Evolutionary conservation across 2,329 filamentous ascomycete species (phyloP), one percentile per base, ranked within the genome.

Genomic region (Metarhizium anisopliae): DNA sequence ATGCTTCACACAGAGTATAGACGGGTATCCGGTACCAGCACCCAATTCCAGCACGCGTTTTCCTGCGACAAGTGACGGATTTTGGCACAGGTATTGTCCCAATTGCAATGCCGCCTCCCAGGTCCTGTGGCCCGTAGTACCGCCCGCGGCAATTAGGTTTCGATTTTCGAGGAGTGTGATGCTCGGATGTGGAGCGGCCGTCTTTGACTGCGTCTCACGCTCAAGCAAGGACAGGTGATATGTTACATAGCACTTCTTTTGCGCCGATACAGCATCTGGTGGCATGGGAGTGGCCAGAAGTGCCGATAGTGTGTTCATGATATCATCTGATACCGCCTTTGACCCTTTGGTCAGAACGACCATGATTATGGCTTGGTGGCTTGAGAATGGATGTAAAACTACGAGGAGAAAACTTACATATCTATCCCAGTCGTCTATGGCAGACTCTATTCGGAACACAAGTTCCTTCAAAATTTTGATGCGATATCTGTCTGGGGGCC

Each of bases 91-190:
- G 62, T 84, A 90, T 49, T 84, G 79, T 1, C 86, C 86, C 0
- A 93, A 75, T 61, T 90, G 86, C 8, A 93, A 72, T 2, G 87
- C 84, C 1, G 89, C 89, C 67, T 93, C 89, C 89, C 89, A 94
- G 0, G 89, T 93, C 38, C 89, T 80, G 29, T 89, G 77, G 1
- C 89, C 89, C 0, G 89, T 93, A 1, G 87, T 91, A 1, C 87
- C 87, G 0, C 78, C 78, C 2, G 84, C 85, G 1, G 87, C 83
- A 51, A 93, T 81, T 32, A 92, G 77, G 35, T 79, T 79, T 2
- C 83, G 81, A 36, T 84, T 84, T 70, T 92, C 89, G 14, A 88
- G 77, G 1, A 91, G 73, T 1, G 83, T 87, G 56, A 91, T 78
- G 32, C 60, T 51, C 8, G 58, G 59, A n/a, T 32, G 25, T 18